Percentiles rank a stretch among this genome's conserved stretches.
Evolutionary conservation across 1,284 basidiomycete species (phyloP).

Genomic region (Anthracocystis panici-leucophaei): DNA sequence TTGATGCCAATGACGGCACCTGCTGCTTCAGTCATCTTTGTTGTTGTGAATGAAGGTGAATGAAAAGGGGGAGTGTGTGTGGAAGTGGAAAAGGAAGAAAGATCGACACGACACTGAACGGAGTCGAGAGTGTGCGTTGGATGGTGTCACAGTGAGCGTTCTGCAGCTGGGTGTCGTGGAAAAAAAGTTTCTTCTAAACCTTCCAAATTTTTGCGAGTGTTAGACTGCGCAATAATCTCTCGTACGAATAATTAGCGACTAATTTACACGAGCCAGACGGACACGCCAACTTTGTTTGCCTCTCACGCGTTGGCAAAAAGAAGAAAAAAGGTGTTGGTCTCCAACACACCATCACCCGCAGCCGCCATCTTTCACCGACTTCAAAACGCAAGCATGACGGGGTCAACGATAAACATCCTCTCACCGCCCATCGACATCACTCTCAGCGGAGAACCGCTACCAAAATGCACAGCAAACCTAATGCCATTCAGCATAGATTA

Average conservation of each 20-base stretch:
- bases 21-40: constrained; percentile 59
- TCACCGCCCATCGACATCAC: constrained; percentile 32
- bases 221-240: not conserved
- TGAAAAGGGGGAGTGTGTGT: not conserved
- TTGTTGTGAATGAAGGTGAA: not conserved
- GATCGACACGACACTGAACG: not conserved
- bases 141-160: not conserved
- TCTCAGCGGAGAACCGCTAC: not conserved
- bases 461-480: constrained; percentile 39
- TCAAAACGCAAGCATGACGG: constrained; percentile 6
- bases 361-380: not conserved
- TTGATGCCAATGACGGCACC: constrained; percentile 84
- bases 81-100: constrained; percentile 4
- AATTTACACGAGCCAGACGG: constrained; percentile 14
- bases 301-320: constrained; percentile 5
- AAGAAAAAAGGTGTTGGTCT: constrained; percentile 25
- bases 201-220: not conserved
- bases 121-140: not conserved
- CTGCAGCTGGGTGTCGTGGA: too few relatives aligned
- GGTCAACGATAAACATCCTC: constrained; percentile 11
- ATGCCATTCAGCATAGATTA: constrained; percentile 58
- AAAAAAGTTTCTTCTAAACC: constrained; percentile 34
- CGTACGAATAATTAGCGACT: constrained; percentile 6
- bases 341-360: not conserved
- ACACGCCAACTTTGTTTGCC: constrained; percentile 7